Base-by-base conservation (phyloP, 441 rosid species). In the Mallotus repandus region DNA sequence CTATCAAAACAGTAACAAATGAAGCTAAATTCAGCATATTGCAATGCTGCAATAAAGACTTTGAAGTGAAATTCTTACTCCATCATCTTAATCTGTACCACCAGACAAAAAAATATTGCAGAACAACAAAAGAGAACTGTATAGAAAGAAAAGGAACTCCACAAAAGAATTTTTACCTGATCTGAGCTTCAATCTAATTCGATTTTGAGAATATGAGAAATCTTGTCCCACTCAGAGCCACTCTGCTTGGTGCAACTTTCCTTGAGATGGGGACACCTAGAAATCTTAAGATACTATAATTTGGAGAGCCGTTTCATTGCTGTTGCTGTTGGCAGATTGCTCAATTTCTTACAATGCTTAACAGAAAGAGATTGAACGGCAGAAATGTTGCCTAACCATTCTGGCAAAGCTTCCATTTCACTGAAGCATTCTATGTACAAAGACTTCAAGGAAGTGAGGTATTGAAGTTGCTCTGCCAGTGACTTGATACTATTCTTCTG, bases 201-300 rank as follows among this genome's bases (percentile, higher is more conserved):
- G 18, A 50, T 50, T 0, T 38, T 43, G 11, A 71, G 72, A 14
- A 80, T 53, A 54, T 69, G 80, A 22, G 77, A 55, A 59, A 76
- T 69, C 71, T 76, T 80, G 69, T 22, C 13, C 79, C 77, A 76
- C 35, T 80, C 80, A 9, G 77, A 32, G 32, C 77, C 72, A 10
- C 45, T 69, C 14, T 25, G 58, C 66, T 25, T 61, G 41, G 32
- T 29, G 13, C 74, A 49, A 46, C 69, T 79, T 56, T 71, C 45
- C 43, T 10, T 13, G 2, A 76, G 74, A 1, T 22, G 15, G 6
- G 38, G 49, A 63, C 80, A 76, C 4, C 5, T 18, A 4, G 2
- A 0, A n/a, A 72, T 43, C 0, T 35, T 16, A 25, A 79, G 16
- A 9, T n/a, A 12, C n/a, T 35, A 45, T 54, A 74, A 54, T 25